Evolutionary conservation across 345 rosid genomes (phyloP).

Genomic region (Eucalyptus erythrocorys): DNA sequence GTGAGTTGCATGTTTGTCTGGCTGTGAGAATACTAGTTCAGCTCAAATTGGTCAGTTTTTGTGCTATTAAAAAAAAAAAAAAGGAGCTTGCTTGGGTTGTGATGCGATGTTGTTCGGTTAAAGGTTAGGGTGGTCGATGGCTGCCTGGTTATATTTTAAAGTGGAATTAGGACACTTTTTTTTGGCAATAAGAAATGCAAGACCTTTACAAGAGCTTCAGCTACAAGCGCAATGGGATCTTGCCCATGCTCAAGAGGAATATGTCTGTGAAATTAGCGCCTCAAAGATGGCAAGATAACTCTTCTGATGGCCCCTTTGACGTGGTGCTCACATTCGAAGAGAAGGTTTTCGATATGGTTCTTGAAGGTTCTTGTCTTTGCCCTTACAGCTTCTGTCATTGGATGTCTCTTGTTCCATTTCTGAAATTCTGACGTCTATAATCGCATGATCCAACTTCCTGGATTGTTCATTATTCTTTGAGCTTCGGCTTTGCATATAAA

Average conservation of each 20-base stretch:
- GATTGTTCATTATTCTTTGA: neutral
- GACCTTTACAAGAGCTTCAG: conserved; percentile 21
- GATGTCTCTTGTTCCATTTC: neutral
- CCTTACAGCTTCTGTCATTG: neutral
- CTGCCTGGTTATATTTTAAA: neutral
- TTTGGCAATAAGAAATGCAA: neutral
- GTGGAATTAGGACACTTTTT: neutral
- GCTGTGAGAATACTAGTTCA: neutral
- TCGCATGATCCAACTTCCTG: rapidly evolving
- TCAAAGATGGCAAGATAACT: conserved; percentile 95
- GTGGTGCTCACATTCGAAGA: conserved; percentile 82
- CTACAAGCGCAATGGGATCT: conserved; percentile 88
- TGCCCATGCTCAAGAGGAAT: conserved; percentile 95
- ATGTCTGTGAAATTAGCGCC: conserved; percentile 68
- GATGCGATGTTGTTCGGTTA: neutral
- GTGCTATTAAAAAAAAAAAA: rapidly evolving
- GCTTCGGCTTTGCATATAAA: neutral
- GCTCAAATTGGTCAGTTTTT: neutral
- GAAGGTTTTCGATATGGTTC: conserved; percentile 79
- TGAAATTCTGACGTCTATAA: neutral
- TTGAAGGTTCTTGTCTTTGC: conserved; percentile 45
- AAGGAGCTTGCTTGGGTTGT: neutral
- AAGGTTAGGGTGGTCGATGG: neutral
- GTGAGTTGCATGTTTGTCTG: neutral
- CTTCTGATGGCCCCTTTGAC: conserved; percentile 76